phyloP scores from a whole-genome alignment of 345 rosid genomes.

The Geranium rotundifolium region DNA sequence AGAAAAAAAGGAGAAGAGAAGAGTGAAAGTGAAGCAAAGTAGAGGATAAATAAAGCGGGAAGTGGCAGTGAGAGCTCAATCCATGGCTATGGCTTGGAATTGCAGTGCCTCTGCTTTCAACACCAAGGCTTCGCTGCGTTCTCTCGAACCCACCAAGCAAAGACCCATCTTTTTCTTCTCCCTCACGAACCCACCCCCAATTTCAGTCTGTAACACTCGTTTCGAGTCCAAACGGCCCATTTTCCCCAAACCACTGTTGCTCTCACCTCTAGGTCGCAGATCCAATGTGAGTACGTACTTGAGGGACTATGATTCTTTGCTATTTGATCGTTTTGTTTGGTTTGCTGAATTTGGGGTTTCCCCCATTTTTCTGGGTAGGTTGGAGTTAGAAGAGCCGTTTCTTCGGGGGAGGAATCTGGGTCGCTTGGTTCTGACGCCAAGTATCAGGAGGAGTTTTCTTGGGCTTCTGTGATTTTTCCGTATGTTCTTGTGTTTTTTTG shows the following conservation, averaged over 20 bases:
- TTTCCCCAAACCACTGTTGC: constrained; percentile 12
- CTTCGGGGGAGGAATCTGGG: constrained; percentile 43
- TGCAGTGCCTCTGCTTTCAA: constrained; percentile 9
- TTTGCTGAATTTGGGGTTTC: background rate
- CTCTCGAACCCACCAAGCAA: constrained; percentile 13
- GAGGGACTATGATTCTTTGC: background rate
- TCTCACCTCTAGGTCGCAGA: constrained; percentile 13
- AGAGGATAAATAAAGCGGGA: constrained; percentile 12
- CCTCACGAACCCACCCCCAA: constrained; percentile 8
- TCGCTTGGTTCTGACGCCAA: constrained; percentile 30
- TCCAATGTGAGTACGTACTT: constrained; percentile 25
- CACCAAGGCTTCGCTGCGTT: constrained; percentile 11
- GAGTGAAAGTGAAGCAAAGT: background rate
- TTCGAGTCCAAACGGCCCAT: constrained; percentile 11
- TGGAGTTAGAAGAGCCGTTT: constrained; percentile 29
- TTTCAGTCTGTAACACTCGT: background rate
- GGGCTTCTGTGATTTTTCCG: constrained; percentile 88
- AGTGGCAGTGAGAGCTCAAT: constrained; percentile 10
- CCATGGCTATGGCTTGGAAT: constrained; percentile 22
- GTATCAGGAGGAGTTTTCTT: constrained; percentile 54
- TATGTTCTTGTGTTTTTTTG: constrained; percentile 22
- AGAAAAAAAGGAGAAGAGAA: too few species aligned
- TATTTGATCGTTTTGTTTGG: background rate
- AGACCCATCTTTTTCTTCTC: constrained; percentile 1
- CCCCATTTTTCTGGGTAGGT: constrained; percentile 23